A percentile compares a stretch with the other conserved stretches of the same genome.
Evolutionary conservation across 2,329 filamentous ascomycete genomes (phyloP).

Genomic region (Colletotrichum spinosum): DNA sequence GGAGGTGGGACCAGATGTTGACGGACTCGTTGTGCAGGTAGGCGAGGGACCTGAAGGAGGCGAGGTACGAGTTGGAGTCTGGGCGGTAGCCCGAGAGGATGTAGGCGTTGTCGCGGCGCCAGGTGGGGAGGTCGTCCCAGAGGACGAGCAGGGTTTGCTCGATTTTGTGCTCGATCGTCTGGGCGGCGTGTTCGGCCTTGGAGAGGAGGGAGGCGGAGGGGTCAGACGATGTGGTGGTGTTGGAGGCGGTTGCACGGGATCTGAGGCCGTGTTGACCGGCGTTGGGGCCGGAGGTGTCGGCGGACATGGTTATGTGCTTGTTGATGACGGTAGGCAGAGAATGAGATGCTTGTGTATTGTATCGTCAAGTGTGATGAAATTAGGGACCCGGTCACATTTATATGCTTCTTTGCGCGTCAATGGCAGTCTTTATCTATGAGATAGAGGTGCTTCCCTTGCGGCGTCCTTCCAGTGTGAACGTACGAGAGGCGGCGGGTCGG

Average conservation of each 20-base stretch:
- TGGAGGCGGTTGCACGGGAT: conserved; percentile 2
- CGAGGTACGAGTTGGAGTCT: conserved; percentile 59
- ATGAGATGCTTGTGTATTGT: neutral
- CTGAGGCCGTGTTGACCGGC: conserved; percentile 7
- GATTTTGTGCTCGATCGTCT: conserved; percentile 51
- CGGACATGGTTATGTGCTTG: conserved; percentile 1
- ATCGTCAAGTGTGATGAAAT: neutral
- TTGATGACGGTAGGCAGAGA: neutral
- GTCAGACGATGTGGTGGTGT: neutral
- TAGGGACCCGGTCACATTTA: no score
- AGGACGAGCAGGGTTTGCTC: conserved; percentile 57
- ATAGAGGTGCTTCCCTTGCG: neutral
- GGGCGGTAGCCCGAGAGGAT: conserved; percentile 66
- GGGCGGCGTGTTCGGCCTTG: conserved; percentile 41
- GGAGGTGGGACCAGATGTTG: conserved; percentile 72
- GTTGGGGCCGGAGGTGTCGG: neutral
- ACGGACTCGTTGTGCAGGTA: conserved; percentile 72
- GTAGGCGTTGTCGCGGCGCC: conserved; percentile 71
- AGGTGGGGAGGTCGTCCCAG: conserved; percentile 69
- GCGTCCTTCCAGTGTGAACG: neutral
- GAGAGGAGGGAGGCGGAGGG: conserved; percentile 37
- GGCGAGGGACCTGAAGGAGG: conserved; percentile 60
- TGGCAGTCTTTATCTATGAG: neutral
- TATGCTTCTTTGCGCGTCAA: neutral
- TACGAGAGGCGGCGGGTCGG: no score